Evolutionary conservation across 2,329 filamentous ascomycete genomes (phyloP), one percentile per base, ranked within the genome.

Genomic region (Xylariaceae sp.): DNA sequence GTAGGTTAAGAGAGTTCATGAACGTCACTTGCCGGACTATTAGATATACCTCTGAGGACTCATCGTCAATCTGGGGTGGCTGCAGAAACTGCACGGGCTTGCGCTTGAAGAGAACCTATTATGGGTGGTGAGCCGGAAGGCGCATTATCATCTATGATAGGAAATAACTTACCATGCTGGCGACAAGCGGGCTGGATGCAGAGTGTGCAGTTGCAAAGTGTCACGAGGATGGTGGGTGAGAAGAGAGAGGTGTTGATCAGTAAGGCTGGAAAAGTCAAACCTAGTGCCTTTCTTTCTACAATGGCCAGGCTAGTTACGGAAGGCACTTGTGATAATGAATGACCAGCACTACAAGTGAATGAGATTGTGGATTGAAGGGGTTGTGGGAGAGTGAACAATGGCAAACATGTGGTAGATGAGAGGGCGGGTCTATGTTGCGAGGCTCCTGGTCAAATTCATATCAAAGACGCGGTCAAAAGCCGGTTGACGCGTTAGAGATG

Each of bases 41-140:
- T 36, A 47, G 37, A 19, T 16, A 58, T 76, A 92, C 91, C 79
- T 97, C 90, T 57, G 80, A 77, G 60, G 87, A 82, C 55, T 95
- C 88, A 73, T 93, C 83, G 56, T 90, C 77, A 55, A 92, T 80
- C 42, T 79, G 73, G 19, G 86, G 85, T 38, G 77, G 76, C 40
- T 86, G 78, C 55, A 91, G 74, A 64, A 89, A 86, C 70, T 88
- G 83, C 63, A 97, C 90, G 46, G 91, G 91, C 71, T 97, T 97
- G 61, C 93, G 83, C 74, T 97, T 97, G 70, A 88, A 96, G 54
- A 95, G 79, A 58, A 98, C 92, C 92, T 97, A 63, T 40, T 42
- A 48, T 56, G 47, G 41, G 16, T 32, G 4, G 3, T 4, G 16
- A 32, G 27, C 16, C 50, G 33, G 58, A 57, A 45, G 50, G 42